Percentiles rank a stretch among this genome's conserved stretches.
These are phyloP conservation scores for Butyriboletus loyo DNA, from an alignment of 768 basidiomycete species.

Conservation along the genomic window DNA sequence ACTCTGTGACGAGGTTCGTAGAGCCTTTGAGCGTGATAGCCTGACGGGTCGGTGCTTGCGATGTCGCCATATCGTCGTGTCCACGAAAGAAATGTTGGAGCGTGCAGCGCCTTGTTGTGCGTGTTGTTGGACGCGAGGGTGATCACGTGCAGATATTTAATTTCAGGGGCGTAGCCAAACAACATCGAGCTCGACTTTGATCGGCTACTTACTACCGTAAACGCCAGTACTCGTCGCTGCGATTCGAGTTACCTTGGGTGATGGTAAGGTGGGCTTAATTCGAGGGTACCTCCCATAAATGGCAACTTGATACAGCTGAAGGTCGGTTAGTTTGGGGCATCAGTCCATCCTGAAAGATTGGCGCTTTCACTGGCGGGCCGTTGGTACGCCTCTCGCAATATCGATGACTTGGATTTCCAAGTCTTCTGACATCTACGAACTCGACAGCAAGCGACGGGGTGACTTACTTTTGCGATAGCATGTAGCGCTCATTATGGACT, in stretches of 20 bases:
- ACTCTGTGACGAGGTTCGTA: conserved; percentile 90
- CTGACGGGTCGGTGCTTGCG: conserved; percentile 53
- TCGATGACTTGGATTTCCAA: conserved; percentile 41
- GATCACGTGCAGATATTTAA: not conserved
- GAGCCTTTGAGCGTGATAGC: conserved; percentile 96
- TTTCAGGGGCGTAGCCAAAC: too few relatives aligned
- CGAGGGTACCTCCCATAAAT: too few relatives aligned
- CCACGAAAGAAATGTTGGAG: not conserved
- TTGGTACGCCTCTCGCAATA: conserved; percentile 47
- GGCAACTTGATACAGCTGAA: too few relatives aligned
- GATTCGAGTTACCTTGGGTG: too few relatives aligned
- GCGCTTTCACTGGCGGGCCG: conserved; percentile 51
- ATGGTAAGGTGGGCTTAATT: too few relatives aligned
- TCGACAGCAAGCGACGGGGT: conserved; percentile 53
- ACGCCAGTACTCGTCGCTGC: too few relatives aligned
- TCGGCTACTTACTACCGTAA: too few relatives aligned
- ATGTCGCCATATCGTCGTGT: conserved; percentile 38
- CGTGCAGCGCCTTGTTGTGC: not conserved
- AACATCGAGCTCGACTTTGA: too few relatives aligned
- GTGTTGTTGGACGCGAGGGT: not conserved
- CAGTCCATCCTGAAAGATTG: too few relatives aligned
- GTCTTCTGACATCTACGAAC: conserved; percentile 42
- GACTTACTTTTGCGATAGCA: not conserved
- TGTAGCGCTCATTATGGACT: not conserved
- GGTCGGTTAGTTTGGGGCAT: too few relatives aligned